These are phyloP conservation scores for Graphilbum sp. DNA, from an alignment of 2,329 filamentous ascomycete genomes.

Conservation along the genomic window DNA sequence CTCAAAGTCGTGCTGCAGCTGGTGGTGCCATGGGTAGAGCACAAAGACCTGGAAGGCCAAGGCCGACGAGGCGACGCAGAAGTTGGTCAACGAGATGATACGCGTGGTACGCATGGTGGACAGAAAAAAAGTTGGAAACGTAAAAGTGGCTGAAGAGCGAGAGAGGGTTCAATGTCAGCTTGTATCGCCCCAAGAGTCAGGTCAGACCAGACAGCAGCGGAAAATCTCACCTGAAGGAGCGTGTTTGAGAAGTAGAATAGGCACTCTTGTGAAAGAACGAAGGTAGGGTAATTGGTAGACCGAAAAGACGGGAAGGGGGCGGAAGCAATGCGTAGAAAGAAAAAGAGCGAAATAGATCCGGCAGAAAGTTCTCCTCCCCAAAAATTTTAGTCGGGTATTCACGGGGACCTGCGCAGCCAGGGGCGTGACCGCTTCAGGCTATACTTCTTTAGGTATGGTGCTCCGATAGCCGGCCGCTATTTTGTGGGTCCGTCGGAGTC, in stretches of 20 bases:
- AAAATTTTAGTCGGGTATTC: not conserved
- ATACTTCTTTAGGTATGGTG: not conserved
- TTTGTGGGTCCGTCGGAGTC: no score
- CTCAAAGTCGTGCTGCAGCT: conserved; percentile 45
- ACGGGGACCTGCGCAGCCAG: not conserved
- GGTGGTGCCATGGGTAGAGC: conserved; percentile 54
- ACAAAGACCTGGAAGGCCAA: conserved; percentile 53
- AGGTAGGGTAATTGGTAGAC: not conserved
- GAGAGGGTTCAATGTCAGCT: no score
- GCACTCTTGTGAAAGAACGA: no score
- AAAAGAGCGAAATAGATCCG: not conserved
- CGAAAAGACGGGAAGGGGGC: not conserved
- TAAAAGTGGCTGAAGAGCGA: no score
- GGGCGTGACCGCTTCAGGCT: not conserved
- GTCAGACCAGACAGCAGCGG: no score
- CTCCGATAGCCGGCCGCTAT: no score
- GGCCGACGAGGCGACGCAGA: conserved; percentile 46
- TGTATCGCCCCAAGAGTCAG: no score
- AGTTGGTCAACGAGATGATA: conserved; percentile 44
- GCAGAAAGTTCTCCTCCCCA: not conserved
- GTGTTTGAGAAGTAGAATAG: no score
- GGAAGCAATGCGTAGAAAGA: no score
- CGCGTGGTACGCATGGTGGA: conserved; percentile 20
- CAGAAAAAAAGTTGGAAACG: not conserved
- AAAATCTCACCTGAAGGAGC: no score